Conservation (phyloP, 306 rosid genomes). For the Vigna reflexopilosa region DNA sequence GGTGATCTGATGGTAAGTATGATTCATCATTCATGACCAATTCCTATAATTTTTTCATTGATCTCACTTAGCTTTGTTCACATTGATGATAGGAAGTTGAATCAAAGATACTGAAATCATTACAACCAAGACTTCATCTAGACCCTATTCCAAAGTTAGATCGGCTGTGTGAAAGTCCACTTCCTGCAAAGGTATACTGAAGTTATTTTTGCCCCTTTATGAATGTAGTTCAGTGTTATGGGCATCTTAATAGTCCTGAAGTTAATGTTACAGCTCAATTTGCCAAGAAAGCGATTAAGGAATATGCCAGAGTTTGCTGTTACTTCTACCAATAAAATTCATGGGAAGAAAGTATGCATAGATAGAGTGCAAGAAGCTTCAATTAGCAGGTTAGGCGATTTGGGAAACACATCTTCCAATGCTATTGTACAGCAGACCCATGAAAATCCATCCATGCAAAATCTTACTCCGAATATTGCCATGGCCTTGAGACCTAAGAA, state of each 20-base stretch:
- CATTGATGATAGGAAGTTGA: slow-evolving; percentile 77
- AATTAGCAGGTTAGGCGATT: slow-evolving; percentile 66
- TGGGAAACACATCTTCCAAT: slow-evolving; percentile 63
- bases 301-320: slow-evolving; percentile 80
- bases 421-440: slow-evolving; percentile 57
- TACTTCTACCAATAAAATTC: slow-evolving; percentile 66
- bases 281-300: slow-evolving; percentile 76
- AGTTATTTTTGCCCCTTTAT: slow-evolving; percentile 37
- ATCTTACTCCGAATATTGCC: slow-evolving; percentile 57
- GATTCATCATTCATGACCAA: slow-evolving; percentile 37
- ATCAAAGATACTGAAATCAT: slow-evolving; percentile 81
- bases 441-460: slow-evolving; percentile 67
- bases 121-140: slow-evolving; percentile 83
- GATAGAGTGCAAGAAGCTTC: slow-evolving; percentile 78
- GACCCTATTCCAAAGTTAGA: slow-evolving; percentile 90
- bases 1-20: slow-evolving; percentile 94
- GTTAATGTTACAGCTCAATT: slow-evolving; percentile 69
- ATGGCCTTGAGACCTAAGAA: slow-evolving; percentile 68
- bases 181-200: slow-evolving; percentile 70
- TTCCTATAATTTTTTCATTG: slow-evolving; percentile 36
- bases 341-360: slow-evolving; percentile 83
- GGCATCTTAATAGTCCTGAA: slow-evolving; percentile 47
- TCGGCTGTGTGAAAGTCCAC: slow-evolving; percentile 69
- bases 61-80: slow-evolving; percentile 40
- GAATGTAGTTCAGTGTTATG: slow-evolving; percentile 35